Percentiles rank a stretch among this genome's conserved stretches.
phyloP scores from a whole-genome alignment of 2,329 filamentous ascomycete species.

The Lasiodiplodia hormozganensis region DNA sequence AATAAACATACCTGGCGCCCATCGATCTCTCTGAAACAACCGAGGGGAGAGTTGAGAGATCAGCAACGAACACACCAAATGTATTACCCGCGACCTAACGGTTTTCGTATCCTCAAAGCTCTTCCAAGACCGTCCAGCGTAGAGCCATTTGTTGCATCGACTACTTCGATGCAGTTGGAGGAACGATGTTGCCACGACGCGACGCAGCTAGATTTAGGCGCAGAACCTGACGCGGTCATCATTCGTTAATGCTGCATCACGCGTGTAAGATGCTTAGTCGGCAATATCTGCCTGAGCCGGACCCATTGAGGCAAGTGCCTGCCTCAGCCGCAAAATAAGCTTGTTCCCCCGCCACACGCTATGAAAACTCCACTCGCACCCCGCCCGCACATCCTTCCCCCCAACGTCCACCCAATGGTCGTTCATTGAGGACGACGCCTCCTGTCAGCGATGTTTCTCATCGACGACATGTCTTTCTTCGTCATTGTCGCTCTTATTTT shows the following conservation, averaged over 20 bases:
- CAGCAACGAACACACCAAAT: neutral
- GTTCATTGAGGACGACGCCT: neutral
- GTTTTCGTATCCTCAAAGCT: neutral
- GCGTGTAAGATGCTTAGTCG: neutral
- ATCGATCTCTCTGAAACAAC: neutral
- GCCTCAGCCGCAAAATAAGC: slow-evolving; percentile 9
- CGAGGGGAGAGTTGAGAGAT: neutral
- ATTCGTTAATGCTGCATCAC: neutral
- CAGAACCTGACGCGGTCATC: neutral
- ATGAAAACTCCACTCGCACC: neutral
- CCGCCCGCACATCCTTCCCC: neutral
- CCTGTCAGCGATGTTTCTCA: neutral
- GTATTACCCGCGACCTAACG: neutral
- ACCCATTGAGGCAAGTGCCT: neutral
- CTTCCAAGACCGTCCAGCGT: neutral
- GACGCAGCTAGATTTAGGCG: too few species aligned
- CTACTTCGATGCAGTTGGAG: too few species aligned
- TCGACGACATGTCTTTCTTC: neutral
- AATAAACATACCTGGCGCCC: neutral
- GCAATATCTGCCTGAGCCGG: neutral
- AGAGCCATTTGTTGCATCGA: too few species aligned
- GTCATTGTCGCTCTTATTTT: neutral
- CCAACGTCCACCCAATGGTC: neutral
- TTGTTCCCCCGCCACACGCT: slow-evolving; percentile 1
- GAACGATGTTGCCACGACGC: too few species aligned